Conservation (phyloP, 2,329 filamentous ascomycete genomes). For the Tolypocladium nubicola region DNA sequence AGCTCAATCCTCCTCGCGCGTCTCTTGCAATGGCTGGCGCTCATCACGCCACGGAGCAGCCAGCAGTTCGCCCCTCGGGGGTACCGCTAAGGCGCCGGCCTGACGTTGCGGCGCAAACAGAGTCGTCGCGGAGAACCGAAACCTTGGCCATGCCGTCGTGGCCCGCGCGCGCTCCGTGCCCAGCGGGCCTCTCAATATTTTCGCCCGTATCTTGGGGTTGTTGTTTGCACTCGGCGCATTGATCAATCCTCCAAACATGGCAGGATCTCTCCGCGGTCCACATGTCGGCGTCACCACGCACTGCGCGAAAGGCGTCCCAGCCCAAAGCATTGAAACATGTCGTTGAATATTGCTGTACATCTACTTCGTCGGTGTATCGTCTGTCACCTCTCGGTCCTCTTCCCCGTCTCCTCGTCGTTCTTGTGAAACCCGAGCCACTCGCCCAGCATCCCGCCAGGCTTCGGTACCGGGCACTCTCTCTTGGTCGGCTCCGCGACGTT, state of each 20-base stretch:
- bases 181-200: background rate
- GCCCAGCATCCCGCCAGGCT: constrained; percentile 70
- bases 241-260: background rate
- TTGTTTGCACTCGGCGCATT: background rate
- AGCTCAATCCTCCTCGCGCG: background rate
- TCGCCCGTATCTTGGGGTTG: no score
- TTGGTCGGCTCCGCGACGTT: constrained; percentile 30
- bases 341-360: constrained; percentile 3
- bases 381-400: constrained; percentile 14
- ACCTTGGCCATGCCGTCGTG: background rate
- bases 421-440: constrained; percentile 62
- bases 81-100: background rate
- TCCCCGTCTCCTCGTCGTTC: constrained; percentile 11
- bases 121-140: background rate
- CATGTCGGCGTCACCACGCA: background rate
- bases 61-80: background rate
- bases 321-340: background rate
- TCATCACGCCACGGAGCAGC: background rate
- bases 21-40: background rate
- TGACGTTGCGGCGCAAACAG: background rate
- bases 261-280: background rate
- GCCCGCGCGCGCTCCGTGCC: background rate
- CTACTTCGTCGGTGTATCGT: background rate
- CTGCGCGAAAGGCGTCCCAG: background rate
- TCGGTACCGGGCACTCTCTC: constrained; percentile 85